Evolutionary conservation across 441 rosid species (phyloP).

Genomic region (Erodium moschatum): DNA sequence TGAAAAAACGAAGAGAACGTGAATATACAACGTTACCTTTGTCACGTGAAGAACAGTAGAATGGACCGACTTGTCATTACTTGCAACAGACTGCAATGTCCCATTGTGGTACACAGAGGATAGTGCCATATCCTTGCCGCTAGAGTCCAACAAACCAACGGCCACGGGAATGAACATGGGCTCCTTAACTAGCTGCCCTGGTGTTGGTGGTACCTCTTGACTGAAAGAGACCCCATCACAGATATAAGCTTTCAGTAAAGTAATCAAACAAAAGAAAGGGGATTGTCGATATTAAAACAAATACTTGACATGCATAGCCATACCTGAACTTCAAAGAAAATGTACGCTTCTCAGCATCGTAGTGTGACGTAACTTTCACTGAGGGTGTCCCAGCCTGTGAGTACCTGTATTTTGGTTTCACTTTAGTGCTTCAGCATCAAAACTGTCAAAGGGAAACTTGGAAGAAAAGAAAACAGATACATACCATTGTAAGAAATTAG

Average conservation of each 20-base stretch:
- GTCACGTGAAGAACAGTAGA: conserved; percentile 72
- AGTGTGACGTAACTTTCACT: conserved; percentile 69
- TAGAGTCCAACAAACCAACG: conserved; percentile 64
- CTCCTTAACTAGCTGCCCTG: conserved; percentile 86
- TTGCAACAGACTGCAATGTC: conserved; percentile 38
- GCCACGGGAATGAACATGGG: conserved; percentile 87
- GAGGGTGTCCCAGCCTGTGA: conserved; percentile 94
- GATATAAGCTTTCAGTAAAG: conserved; percentile 7
- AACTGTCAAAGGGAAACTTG: neutral
- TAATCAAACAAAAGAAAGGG: neutral
- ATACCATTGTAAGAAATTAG: conserved; percentile 84
- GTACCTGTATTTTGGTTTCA: conserved; percentile 49
- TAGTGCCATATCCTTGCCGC: conserved; percentile 74
- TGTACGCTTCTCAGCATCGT: conserved; percentile 62
- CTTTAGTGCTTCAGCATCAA: neutral
- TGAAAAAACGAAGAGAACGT: neutral
- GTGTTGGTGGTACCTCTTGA: conserved; percentile 80
- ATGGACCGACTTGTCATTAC: conserved; percentile 35
- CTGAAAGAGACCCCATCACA: conserved; percentile 32
- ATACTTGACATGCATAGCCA: neutral
- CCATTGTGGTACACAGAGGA: conserved; percentile 65
- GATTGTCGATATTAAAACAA: neutral
- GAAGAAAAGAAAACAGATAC: conserved; percentile 11
- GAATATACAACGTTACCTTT: conserved; percentile 41
- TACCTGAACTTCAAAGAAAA: conserved; percentile 87